Base-by-base conservation (phyloP, 169 alveolate species). In the Cytauxzoon felis region DNA sequence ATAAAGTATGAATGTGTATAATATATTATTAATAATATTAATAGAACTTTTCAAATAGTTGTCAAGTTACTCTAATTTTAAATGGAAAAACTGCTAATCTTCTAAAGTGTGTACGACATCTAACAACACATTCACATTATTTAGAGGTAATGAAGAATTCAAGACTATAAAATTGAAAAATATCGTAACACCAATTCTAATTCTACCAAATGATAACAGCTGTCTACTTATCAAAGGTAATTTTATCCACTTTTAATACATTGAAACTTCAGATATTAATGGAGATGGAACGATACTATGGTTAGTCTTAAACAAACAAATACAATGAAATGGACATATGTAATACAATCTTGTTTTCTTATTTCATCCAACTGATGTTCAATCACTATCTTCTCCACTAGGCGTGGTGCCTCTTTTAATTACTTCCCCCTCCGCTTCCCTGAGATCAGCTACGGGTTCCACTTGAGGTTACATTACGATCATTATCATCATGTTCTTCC, bases 91-190 rank as follows among this genome's bases (percentile, higher is more conserved):
- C 6, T 1, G 11, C 45, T 4, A 33, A 33, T 26, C 24, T 19
- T 9, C 26, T 27, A 9, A 34, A n/a, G 64, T 61, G 3, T 16
- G 33, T 21, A 45, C 32, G 30, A 38, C 26, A 21, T 24, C 0
- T 21, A 24, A 8, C 45, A 18, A 6, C 36, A 2, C 11, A 53
- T 19, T 7, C 21, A n/a, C 9, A 33, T 56, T 6, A 13, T 43
- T 30, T 75, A 76, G 86, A 62, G 86, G 86, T 18, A 66, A 76
- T 48, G 41, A 38, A 6, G 75, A 66, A 27, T 52, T 65, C 32
- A 58, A 49, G 66, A 49, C 52, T 6, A 34, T 76, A n/a, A 7
- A 48, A 16, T 38, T 76, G 5, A 40, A 18, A 19, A 23, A 43
- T 18, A 13, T 76, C 30, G 30, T 34, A 3, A 60, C 86, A 5